Evolutionary conservation across 2,329 filamentous ascomycete genomes (phyloP), one percentile per base, ranked within the genome.

Genomic region (Chaetomiaceae sp.): DNA sequence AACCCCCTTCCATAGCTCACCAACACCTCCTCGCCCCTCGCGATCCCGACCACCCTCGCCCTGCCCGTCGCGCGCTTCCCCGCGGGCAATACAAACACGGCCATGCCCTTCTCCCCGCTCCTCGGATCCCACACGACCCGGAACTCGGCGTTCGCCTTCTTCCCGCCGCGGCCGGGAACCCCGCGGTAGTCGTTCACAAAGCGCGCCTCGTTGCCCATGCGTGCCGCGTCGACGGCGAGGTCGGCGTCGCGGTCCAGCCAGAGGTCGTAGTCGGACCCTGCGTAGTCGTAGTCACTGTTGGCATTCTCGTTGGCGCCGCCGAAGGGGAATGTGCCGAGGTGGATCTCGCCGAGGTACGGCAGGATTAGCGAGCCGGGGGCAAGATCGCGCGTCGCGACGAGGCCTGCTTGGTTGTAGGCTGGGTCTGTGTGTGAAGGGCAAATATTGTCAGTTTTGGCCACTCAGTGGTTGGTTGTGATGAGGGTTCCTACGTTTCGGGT

Each of bases 1-100:
- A 87, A 86, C 0, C 84, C 84, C 65, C 82, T 86, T 5, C 82
- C 84, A 62, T 86, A 86, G 58, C 80, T 85, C 11, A 86, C 79
- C 47, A 85, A 64, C 48, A 86, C 79, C 72, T 86, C 84, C 55
- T 83, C 75, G 1, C 82, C 82, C 67, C 79, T 82, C 44, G 64
- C 74, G 25, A 85, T 76, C 69, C 51, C 59, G 57, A 55, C 63
- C 53, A 44, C 65, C 65, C 65, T 54, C 64, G 67, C 64, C 60
- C 64, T 64, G 40, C 59, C 60, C 40, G 61, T 47, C 41, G 58
- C 56, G 51, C 65, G 69, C 69, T 69, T 75, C 7, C 73, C 70
- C 6, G 69, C 71, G 0, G 70, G 70, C 30, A 82, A 61, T 11
- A 82, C 81, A 70, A 77, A 84, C 13, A 84, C 76, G 0, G 75